phyloP scores from a whole-genome alignment of 2,329 filamentous ascomycete species.

The Ceratocystis eucalypticola region DNA sequence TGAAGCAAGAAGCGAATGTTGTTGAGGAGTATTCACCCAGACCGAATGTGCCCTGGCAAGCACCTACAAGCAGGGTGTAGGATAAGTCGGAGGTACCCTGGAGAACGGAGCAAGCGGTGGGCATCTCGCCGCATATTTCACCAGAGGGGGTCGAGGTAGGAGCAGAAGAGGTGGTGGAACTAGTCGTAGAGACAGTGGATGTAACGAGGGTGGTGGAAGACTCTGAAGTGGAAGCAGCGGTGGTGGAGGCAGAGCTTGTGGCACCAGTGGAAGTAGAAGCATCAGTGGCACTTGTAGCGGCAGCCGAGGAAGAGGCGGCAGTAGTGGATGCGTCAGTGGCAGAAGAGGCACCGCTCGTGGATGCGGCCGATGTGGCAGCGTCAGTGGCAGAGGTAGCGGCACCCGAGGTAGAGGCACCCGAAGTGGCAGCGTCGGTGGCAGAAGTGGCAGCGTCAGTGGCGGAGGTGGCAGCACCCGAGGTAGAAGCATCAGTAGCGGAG shows the following conservation, averaged over 20 bases:
- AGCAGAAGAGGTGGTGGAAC: background rate
- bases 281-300: background rate
- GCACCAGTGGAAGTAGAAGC: background rate
- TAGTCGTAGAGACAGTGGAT: background rate
- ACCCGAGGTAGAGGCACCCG: background rate
- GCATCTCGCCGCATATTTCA: constrained; percentile 3
- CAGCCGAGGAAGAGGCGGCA: background rate
- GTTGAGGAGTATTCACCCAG: constrained; percentile 7
- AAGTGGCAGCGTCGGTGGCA: background rate
- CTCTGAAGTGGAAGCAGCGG: background rate
- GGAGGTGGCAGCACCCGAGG: background rate
- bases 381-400: background rate
- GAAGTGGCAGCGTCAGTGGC: background rate
- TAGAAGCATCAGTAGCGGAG: background rate
- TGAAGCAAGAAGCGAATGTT: constrained; percentile 11
- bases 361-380: background rate
- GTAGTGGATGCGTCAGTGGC: background rate
- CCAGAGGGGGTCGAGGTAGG: background rate
- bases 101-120: constrained; percentile 7
- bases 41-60: constrained; percentile 5
- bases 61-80: background rate
- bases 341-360: background rate
- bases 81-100: background rate
- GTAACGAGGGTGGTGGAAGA: no score
- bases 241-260: background rate